Base-by-base conservation (phyloP, 192 early-diverging fungal genomes). In the Linnemannia schmuckeri region DNA sequence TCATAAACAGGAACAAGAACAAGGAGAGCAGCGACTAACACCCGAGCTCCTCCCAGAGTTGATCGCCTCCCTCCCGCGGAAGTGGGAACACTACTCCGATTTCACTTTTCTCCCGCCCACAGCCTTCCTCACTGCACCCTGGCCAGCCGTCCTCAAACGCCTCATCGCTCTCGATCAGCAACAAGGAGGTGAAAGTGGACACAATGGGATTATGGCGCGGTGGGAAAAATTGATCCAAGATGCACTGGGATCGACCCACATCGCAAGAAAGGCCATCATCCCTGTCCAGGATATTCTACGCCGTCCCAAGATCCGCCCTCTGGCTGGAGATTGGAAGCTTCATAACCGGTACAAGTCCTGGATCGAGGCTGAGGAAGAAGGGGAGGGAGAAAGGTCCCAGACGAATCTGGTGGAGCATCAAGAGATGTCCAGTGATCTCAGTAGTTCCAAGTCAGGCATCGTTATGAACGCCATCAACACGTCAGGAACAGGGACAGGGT, bases 11-110 rank as follows among this genome's bases (percentile, higher is more conserved):
- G 8, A 75, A 54, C 33, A 49, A 1, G 30, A 49, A 49, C 72
- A 30, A n/a, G 38, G n/a, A 47, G 12, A 52, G 0, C 40, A 63
- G 17, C 55, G 52, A n/a, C 37, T 76, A 3, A 42, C 71, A 0
- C 24, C 69, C 15, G 68, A 73, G 1, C 2, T 61, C 1, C 75
- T 85, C 1, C 76, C 74, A 33, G 37, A 38, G n/a, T 75, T 87
- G 76, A 71, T 87, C 41, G 79, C 75, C n/a, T 77, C 85, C 3
- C 69, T 90, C 12, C 87, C 89, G 35, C 77, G 76, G 30, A 90
- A 90, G 61, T 90, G 89, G 89, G 89, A 90, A 37, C 79, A 88
- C 70, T 90, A 90, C 71, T 79, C 77, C 1, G 52, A 88, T n/a
- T 90, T 90, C 70, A 85, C 83, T 0, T 74, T 90, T 8, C 69